Conservation (phyloP, 164 flowering plant species). For the Chimonanthus praecox region DNA sequence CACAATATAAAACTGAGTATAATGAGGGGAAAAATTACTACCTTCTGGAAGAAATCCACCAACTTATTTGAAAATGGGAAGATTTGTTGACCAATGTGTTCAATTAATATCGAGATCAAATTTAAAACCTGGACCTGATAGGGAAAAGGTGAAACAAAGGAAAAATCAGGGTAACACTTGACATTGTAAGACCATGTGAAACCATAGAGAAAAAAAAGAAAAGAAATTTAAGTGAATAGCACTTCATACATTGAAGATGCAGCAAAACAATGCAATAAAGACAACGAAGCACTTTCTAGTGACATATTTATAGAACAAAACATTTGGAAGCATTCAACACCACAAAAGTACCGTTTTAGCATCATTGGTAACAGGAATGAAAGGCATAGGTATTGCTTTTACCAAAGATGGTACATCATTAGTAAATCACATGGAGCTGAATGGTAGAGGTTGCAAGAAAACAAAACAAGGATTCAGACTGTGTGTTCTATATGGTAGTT, state of each 20-base stretch:
- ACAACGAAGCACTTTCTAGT: no score
- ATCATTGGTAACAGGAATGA: no score
- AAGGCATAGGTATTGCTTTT: no score
- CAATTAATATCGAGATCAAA: slow-evolving; percentile 72
- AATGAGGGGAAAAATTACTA: slow-evolving; percentile 14
- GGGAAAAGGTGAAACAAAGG: not conserved
- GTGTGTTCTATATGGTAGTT: not conserved
- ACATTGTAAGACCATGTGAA: not conserved
- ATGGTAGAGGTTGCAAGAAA: not conserved
- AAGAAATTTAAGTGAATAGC: not conserved
- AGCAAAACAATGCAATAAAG: no score
- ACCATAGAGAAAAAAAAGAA: not conserved
- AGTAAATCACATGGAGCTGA: no score
- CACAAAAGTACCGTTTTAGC: no score
- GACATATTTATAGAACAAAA: no score
- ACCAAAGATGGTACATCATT: no score
- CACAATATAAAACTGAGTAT: not conserved
- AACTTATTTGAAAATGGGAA: slow-evolving; percentile 63
- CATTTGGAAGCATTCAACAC: no score
- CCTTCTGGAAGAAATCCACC: slow-evolving; percentile 81
- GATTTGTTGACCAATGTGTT: slow-evolving; percentile 42
- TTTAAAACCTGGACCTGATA: slow-evolving; percentile 88
- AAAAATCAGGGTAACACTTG: not conserved
- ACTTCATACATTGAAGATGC: no score
- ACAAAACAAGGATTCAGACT: not conserved